These are phyloP conservation scores for Kalaharituber pfeilii DNA, from an alignment of 2,329 filamentous ascomycete genomes.

Conservation along the genomic window DNA sequence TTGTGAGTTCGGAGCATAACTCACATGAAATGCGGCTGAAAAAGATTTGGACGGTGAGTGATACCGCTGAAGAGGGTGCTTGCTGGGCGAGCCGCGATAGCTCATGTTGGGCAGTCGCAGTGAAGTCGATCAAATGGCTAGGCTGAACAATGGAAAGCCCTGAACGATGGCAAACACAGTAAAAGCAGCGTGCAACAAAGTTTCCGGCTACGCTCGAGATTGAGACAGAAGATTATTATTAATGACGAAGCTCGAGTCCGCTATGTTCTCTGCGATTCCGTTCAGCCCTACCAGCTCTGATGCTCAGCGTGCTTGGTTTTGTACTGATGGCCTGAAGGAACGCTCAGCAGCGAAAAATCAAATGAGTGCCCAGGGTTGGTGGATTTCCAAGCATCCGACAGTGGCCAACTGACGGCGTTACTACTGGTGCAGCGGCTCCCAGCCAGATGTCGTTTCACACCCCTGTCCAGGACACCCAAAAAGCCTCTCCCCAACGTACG, in stretches of 20 bases:
- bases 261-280: not conserved
- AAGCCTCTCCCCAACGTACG: not conserved
- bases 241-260: not conserved
- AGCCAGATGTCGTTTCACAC: not conserved
- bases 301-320: not conserved
- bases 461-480: constrained; percentile 1
- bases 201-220: too few relatives aligned
- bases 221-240: too few relatives aligned
- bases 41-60: constrained; percentile 45
- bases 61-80: constrained; percentile 48
- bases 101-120: not conserved
- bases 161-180: too few relatives aligned
- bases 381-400: not conserved
- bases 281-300: not conserved
- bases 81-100: not conserved
- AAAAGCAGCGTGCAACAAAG: too few relatives aligned
- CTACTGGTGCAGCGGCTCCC: not conserved
- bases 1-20: constrained; percentile 4
- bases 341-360: too few relatives aligned
- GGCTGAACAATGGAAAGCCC: too few relatives aligned
- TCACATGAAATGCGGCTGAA: constrained; percentile 45
- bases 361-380: too few relatives aligned
- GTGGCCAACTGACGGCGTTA: too few relatives aligned
- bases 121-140: too few relatives aligned
- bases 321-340: too few relatives aligned